Evolutionary conservation across 352 stramenopile genomes (phyloP), one percentile per base, ranked within the genome.

Genomic region (Phytophthora colocasiae): DNA sequence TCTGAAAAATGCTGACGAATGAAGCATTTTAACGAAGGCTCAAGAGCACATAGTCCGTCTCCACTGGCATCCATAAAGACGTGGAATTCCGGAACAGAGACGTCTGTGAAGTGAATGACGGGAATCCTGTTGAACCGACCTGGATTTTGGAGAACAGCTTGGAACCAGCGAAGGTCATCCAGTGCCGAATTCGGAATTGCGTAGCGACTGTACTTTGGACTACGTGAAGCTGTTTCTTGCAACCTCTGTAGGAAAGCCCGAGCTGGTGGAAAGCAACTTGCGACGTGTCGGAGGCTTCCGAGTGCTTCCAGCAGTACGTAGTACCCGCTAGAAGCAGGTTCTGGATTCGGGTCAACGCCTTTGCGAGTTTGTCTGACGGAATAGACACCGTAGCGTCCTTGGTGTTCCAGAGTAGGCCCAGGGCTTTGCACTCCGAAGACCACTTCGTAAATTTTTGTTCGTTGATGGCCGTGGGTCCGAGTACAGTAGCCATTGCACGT

Each of bases 401-500:
- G 4, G 34, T 40, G 14, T 40, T 10, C 14, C 14, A 40, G 9
- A n/a, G 1, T 14, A 40, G 34, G 6, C 34, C 34, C 34, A 14
- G 34, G 9, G 34, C 0, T 2, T 40, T 40, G 4, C 34, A 11
- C 12, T n/a, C 12, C 9, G 34, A 15, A 14, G 10, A 14, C 34
- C 34, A 40, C 9, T n/a, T 11, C 6, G 34, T 40, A 14, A 40
- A n/a, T 40, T 40, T n/a, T 12, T 14, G 4, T 10, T 40, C 34
- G 34, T 40, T 40, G 8, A 40, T n/a, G 12, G 34, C 34, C 1
- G 27, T 31, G 27, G 27, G 27, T 31, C 50, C 49, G 1, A 78
- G 49, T 0, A 74, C 56, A 0, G 29, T 57, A 0, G 55, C 44
- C 58, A 71, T 78, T 2, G 61, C 53, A 3, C 36, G 40, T 17